These are phyloP conservation scores for Nannochloris sp. DNA, from an alignment of 139 green algal species.

Conservation along the genomic window DNA sequence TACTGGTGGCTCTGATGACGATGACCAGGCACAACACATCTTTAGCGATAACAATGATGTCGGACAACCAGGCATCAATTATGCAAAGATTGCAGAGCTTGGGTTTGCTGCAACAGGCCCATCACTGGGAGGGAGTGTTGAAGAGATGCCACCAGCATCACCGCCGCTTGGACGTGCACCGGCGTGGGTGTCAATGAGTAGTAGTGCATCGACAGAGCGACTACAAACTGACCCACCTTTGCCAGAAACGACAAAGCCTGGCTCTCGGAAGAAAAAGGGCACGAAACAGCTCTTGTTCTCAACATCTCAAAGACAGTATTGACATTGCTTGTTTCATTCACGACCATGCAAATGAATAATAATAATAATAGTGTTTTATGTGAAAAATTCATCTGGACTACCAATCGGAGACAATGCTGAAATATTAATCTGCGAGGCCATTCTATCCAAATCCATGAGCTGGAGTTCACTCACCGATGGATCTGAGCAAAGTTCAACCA, in stretches of 20 bases:
- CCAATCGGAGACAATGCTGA: constrained; percentile 1
- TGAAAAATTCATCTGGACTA: background rate
- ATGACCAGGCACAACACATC: background rate
- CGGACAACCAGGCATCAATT: constrained; percentile 19
- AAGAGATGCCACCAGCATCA: background rate
- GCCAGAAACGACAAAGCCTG: too few species aligned
- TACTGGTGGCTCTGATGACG: background rate
- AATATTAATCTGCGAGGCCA: constrained; percentile 1
- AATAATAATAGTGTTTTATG: too few species aligned
- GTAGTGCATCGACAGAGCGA: background rate
- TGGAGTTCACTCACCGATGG: background rate
- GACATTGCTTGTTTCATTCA: background rate
- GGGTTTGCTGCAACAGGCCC: constrained; percentile 66
- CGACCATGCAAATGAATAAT: too few species aligned
- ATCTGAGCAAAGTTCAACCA: background rate
- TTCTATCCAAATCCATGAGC: constrained; percentile 4
- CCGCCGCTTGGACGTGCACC: background rate
- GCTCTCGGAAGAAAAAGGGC: constrained; percentile 10
- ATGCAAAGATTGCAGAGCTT: constrained; percentile 55
- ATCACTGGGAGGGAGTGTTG: constrained; percentile 13
- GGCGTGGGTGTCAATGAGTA: too few species aligned
- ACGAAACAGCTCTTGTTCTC: constrained; percentile 18
- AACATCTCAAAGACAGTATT: constrained; percentile 12
- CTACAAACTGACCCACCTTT: background rate
- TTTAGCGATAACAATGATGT: background rate